Evolutionary conservation across 208 protist genomes (phyloP), one percentile per base, ranked within the genome.

Genomic region (Trypanosoma melophagium): DNA sequence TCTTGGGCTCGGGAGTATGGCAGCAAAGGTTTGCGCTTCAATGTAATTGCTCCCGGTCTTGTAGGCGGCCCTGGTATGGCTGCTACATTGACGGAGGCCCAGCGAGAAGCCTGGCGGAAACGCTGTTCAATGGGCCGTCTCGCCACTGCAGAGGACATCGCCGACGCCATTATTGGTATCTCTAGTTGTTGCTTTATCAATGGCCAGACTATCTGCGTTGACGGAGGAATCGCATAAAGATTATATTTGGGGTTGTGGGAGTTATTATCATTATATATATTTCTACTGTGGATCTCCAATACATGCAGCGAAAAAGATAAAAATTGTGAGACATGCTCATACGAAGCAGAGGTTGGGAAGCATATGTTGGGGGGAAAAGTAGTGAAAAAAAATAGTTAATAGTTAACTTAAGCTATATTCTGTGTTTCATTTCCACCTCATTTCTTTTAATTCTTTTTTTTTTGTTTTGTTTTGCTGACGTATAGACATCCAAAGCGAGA

Each of bases 41-140:
- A 98, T 71, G 88, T 96, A 0, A 83, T 98, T 35, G 83, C 87
- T 0, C 95, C 95, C 2, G 93, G 93, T 7, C 76, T 96, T 22
- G 84, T 98, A 19, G 88, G 92, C 28, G 94, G 90, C 9, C 77
- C 87, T 14, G 87, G 85, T 19, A 97, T 98, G 92, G 75, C 69
- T 8, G 62, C 60, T 14, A 64, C 72, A 4, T 67, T 97, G 57
- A 82, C 66, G 7, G 81, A 71, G 19, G 71, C 38, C 25, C 86
- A 93, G 69, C 76, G 71, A 21, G 77, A 86, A 52, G 59, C 21
- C 3, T 93, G 90, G 81, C 63, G 66, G 25, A 49, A 72, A 35
- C 52, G 54, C 28, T 96, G 79, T 47, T 79, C 89, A 13, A 76
- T 97, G 35, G 65, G 78, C 2, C 83, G 93, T 21, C 66, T 96